Evolutionary conservation across 164 flowering plant genomes (phyloP).

Genomic region (Dillenia turbinata): DNA sequence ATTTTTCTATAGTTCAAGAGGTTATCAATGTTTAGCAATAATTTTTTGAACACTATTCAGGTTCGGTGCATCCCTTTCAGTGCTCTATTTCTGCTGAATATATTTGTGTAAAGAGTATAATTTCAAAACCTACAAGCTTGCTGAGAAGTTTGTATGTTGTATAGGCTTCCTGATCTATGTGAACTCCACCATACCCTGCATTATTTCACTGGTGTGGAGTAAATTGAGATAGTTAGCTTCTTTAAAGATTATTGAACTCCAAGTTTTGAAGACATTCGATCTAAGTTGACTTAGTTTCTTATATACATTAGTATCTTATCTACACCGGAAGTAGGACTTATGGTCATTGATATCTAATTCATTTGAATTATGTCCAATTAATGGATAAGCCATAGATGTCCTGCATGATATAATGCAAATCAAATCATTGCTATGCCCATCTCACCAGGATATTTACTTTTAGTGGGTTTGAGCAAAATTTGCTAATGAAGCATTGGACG

Average conservation of each 20-base stretch:
- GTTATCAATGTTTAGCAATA: background rate
- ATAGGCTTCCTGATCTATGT: slow-evolving; percentile 1
- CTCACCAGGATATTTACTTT: slow-evolving; percentile 39
- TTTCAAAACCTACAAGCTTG: slow-evolving; percentile 3
- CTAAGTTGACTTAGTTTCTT: background rate
- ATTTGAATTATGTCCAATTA: too few relatives aligned
- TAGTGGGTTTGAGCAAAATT: slow-evolving; percentile 22
- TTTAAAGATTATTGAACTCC: too few relatives aligned
- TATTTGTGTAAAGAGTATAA: background rate
- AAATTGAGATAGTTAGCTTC: too few relatives aligned
- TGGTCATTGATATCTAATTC: background rate
- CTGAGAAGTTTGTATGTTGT: background rate
- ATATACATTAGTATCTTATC: background rate
- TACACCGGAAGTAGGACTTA: background rate
- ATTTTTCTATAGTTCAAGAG: too few relatives aligned
- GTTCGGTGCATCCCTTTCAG: background rate
- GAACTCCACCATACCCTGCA: slow-evolving; percentile 28
- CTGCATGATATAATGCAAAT: too few relatives aligned
- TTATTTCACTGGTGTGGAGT: slow-evolving; percentile 36
- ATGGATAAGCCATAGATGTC: too few relatives aligned
- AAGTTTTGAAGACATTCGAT: too few relatives aligned
- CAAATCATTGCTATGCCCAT: too few relatives aligned
- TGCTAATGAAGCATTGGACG: slow-evolving; percentile 30
- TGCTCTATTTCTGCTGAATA: background rate
- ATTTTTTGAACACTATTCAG: background rate